Base-by-base conservation (phyloP, 805 yeast genomes). In the Lipomyces kockii region DNA sequence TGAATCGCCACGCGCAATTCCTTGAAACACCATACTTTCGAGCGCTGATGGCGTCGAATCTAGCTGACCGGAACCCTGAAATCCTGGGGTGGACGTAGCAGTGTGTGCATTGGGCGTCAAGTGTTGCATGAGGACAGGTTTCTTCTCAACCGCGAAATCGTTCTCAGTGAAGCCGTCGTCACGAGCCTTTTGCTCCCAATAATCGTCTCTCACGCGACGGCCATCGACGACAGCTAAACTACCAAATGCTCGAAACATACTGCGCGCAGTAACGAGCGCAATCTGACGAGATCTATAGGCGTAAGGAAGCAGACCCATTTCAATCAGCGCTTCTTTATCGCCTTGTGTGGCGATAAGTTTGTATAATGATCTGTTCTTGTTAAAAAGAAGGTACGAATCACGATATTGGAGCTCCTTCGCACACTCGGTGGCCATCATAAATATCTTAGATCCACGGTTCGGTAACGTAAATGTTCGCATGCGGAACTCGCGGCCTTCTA, bases 361-460 rank as follows among this genome's bases (percentile, higher is more conserved):
- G 62, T 73, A 76, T 17, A 85, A 72, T 20, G 79, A 78, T 65
- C 77, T 77, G 71, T 79, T 76, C 64, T 78, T 74, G 61, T 80
- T 77, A 71, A 86, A 83, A 68, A 89, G 79, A 2, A 86, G 77
- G 72, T 85, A 86, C 52, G 86, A 83, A 71, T 85, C 89, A 64
- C 85, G 78, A 74, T 80, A 78, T 53, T 78, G 75, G 60, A 85
- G 75, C 29, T 78, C 75, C 67, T 85, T 78, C 58, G 83, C 82
- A 66, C 78, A 74, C 71, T 80, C 79, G 34, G 78, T 76, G 63
- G 83, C 80, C 76, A 84, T 64, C 66, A 80, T 82, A 67, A 77
- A 84, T 43, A 78, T 72, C 59, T 74, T 77, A 52, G 74, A 69
- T n/a, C 82, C 82, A 29, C 75, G 75, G 0, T 77, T 76, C 5